Evolutionary conservation across 345 rosid species (phyloP).

Genomic region (Erysimum cheiranthoides): DNA sequence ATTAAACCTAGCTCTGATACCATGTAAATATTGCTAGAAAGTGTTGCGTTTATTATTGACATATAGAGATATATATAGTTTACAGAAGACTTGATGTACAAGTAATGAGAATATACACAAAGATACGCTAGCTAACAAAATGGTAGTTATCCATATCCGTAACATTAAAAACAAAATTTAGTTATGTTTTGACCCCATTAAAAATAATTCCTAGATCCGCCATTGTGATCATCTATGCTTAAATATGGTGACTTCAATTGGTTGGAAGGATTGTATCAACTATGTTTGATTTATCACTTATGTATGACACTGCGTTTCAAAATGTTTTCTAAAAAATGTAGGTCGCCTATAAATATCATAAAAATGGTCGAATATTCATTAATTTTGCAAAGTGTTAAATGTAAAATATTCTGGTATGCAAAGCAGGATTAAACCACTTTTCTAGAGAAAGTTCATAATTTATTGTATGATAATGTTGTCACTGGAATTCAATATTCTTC

Average conservation of each 20-base stretch:
- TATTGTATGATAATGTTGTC: background rate
- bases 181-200: no score
- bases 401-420: background rate
- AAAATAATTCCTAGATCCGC: no score
- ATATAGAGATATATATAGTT: no score
- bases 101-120: no score
- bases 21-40: no score
- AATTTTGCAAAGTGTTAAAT: background rate
- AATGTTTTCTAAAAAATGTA: background rate
- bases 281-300: background rate
- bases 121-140: no score
- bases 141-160: no score
- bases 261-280: slow-evolving; percentile 14
- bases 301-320: background rate
- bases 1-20: no score
- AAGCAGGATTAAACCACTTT: slow-evolving; percentile 1
- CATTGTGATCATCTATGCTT: background rate
- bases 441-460: background rate
- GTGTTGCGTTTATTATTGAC: no score
- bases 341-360: background rate
- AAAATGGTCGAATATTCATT: background rate
- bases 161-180: no score
- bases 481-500: background rate
- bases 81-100: no score
- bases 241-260: background rate